Evolutionary conservation across 768 basidiomycete genomes (phyloP).

Genomic region (Pulveroboletus sp.): DNA sequence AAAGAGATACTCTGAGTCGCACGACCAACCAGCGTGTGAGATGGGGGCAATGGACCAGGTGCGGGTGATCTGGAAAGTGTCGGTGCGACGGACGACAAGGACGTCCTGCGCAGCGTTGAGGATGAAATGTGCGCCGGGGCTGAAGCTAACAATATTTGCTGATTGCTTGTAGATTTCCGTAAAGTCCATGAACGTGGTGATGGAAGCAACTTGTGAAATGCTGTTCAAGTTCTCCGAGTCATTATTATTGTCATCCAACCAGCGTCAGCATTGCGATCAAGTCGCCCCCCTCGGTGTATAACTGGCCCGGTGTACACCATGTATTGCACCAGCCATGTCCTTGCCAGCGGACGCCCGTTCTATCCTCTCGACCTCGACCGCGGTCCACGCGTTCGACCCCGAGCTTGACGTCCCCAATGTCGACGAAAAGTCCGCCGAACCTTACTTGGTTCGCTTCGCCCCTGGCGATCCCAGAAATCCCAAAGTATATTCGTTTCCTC

Average conservation of each 20-base stretch:
- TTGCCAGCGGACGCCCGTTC: slow-evolving; percentile 14
- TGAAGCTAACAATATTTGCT: slow-evolving; percentile 69
- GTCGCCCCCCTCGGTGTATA: slow-evolving; percentile 8
- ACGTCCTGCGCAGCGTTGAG: slow-evolving; percentile 77
- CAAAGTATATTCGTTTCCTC: slow-evolving; percentile 32
- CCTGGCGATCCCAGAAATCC: slow-evolving; percentile 45
- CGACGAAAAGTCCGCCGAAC: slow-evolving; percentile 23
- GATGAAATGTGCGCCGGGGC: slow-evolving; percentile 84
- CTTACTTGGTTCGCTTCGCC: slow-evolving; percentile 31
- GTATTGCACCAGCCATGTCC: slow-evolving; percentile 5
- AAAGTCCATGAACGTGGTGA: slow-evolving; percentile 61
- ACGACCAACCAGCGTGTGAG: slow-evolving; percentile 81
- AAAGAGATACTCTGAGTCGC: slow-evolving; percentile 83
- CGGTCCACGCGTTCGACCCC: slow-evolving; percentile 13
- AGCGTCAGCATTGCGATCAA: slow-evolving; percentile 18
- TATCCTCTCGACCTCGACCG: slow-evolving; percentile 9
- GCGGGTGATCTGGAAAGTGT: slow-evolving; percentile 79
- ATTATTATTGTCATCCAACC: slow-evolving; percentile 5
- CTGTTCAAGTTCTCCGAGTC: neutral
- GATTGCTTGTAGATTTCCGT: slow-evolving; percentile 83
- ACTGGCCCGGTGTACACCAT: neutral
- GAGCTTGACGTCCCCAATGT: slow-evolving; percentile 6
- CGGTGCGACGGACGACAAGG: slow-evolving; percentile 79
- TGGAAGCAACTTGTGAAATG: neutral
- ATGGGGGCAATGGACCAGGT: slow-evolving; percentile 75